Conservation (phyloP, 805 yeast genomes). For the Debaryomyces maramus region DNA sequence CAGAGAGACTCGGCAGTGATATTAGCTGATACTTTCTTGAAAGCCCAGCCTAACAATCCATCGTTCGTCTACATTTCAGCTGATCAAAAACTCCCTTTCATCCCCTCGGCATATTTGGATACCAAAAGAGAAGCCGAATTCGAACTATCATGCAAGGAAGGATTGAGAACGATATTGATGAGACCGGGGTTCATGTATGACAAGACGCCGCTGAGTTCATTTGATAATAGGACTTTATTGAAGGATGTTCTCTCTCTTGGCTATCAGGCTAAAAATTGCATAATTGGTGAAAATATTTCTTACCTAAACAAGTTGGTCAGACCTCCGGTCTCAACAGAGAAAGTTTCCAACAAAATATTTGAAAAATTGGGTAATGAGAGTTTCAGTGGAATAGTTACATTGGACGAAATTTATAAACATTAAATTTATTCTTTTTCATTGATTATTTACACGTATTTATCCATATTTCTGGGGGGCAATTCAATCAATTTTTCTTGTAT, state of each 20-base stretch:
- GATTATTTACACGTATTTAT: neutral
- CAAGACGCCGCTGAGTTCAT: constrained; percentile 28
- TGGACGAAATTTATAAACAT: constrained; percentile 26
- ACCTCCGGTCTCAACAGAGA: constrained; percentile 66
- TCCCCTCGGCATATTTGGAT: constrained; percentile 69
- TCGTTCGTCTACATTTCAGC: constrained; percentile 78
- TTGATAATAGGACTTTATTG: constrained; percentile 40
- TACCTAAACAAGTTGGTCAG: constrained; percentile 50
- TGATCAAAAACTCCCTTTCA: constrained; percentile 63
- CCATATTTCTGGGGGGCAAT: neutral
- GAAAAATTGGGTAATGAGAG: constrained; percentile 51
- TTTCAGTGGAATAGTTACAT: constrained; percentile 57
- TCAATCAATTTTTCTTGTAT: constrained; percentile 12
- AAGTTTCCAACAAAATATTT: constrained; percentile 61
- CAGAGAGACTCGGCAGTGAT: constrained; percentile 70
- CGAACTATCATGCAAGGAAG: constrained; percentile 46
- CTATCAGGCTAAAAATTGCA: constrained; percentile 42
- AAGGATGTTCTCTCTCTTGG: constrained; percentile 44
- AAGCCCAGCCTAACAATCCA: constrained; percentile 32
- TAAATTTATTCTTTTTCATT: neutral
- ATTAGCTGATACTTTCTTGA: constrained; percentile 54
- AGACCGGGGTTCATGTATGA: constrained; percentile 88
- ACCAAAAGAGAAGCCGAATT: constrained; percentile 79
- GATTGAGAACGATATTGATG: constrained; percentile 59
- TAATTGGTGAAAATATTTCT: constrained; percentile 39